These are phyloP conservation scores for Bruguiera hainesii DNA, from an alignment of 441 rosid genomes.

Conservation along the genomic window DNA sequence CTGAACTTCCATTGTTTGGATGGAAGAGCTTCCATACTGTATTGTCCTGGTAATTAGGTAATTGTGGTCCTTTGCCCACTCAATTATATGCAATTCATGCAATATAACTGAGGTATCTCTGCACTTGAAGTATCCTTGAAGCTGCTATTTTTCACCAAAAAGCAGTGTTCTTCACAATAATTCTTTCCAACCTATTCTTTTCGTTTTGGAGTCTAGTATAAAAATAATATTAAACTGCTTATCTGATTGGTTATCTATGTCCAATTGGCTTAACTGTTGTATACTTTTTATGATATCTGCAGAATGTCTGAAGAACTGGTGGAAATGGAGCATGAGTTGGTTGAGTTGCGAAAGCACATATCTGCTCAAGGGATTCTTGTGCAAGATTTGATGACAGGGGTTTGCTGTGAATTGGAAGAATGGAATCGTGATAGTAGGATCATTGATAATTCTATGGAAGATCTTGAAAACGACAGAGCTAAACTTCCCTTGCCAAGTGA, in stretches of 20 bases:
- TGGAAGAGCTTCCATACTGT: background rate
- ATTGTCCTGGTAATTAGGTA: background rate
- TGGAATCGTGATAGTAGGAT: slow-evolving; percentile 49
- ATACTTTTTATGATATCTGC: slow-evolving; percentile 20
- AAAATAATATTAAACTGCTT: background rate
- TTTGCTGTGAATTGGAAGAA: slow-evolving; percentile 63
- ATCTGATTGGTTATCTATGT: background rate
- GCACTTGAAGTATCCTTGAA: too few species aligned
- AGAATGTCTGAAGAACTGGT: slow-evolving; percentile 94
- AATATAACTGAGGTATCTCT: too few species aligned
- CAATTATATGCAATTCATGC: too few species aligned
- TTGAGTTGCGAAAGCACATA: slow-evolving; percentile 76
- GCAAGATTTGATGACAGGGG: slow-evolving; percentile 85
- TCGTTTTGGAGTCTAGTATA: background rate
- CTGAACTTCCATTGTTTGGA: background rate
- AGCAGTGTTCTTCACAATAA: background rate
- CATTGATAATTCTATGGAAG: slow-evolving; percentile 35
- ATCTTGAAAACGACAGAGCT: slow-evolving; percentile 27
- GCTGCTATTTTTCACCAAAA: too few species aligned
- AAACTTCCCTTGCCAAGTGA: slow-evolving; percentile 31
- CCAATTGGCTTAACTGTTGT: background rate
- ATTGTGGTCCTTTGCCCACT: too few species aligned
- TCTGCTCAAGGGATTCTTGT: slow-evolving; percentile 83
- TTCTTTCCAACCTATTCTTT: background rate
- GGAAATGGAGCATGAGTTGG: slow-evolving; percentile 88